Evolutionary conservation across 352 stramenopile genomes (phyloP).

Genomic region (Pythium utonaiense): DNA sequence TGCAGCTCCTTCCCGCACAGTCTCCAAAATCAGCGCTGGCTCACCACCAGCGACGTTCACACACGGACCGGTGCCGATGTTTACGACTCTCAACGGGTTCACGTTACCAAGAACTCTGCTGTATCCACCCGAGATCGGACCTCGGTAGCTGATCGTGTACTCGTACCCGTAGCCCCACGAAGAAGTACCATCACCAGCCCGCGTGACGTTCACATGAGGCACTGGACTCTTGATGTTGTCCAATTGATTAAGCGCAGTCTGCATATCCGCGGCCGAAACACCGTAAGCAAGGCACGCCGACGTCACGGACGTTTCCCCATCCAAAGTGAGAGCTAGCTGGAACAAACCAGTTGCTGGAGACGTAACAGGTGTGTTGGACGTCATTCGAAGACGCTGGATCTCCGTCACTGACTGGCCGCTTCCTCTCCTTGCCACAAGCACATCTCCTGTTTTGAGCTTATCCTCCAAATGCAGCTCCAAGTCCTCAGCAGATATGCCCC

Average conservation of each 20-base stretch:
- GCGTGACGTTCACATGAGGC: conserved; percentile 64
- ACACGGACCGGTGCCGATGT: conserved; percentile 44
- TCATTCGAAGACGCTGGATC: conserved; percentile 66
- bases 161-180: conserved; percentile 77
- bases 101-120: conserved; percentile 65
- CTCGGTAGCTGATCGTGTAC: conserved; percentile 64
- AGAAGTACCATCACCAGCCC: conserved; percentile 55
- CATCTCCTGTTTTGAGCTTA: conserved; percentile 35
- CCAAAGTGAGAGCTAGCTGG: conserved; percentile 55
- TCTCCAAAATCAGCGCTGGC: conserved; percentile 66
- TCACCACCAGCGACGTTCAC: conserved; percentile 34
- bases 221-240: conserved; percentile 33
- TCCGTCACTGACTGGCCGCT: conserved; percentile 63
- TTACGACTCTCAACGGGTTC: conserved; percentile 42
- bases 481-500: conserved; percentile 46
- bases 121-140: conserved; percentile 47
- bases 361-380: conserved; percentile 60
- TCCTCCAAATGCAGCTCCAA: conserved; percentile 45
- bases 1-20: conserved; percentile 47
- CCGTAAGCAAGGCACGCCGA: conserved; percentile 74
- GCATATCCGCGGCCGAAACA: conserved; percentile 48
- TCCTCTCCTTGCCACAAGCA: conserved; percentile 55
- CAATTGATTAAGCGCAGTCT: conserved; percentile 61
- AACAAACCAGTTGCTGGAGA: conserved; percentile 44
- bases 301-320: conserved; percentile 39